Conservation (phyloP, 2,329 filamentous ascomycete genomes). For the Bipolaris oryzae region DNA sequence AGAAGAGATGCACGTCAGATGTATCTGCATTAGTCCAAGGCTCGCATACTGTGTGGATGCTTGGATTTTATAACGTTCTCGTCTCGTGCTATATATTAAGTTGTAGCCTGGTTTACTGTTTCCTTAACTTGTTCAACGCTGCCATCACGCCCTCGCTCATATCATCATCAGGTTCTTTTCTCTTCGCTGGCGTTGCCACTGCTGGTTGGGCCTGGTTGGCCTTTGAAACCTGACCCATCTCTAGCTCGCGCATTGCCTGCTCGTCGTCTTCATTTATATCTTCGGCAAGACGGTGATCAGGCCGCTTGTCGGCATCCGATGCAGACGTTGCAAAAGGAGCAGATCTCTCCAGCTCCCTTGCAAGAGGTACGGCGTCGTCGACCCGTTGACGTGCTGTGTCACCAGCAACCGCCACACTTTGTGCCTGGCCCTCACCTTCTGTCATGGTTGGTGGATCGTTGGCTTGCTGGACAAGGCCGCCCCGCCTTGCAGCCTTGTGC, state of each 20-base stretch:
- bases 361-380: constrained; percentile 40
- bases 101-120: constrained; percentile 26
- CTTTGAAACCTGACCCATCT: constrained; percentile 18
- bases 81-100: neutral
- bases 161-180: constrained; percentile 51
- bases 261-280: constrained; percentile 53
- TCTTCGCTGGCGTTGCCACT: constrained; percentile 34
- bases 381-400: constrained; percentile 37
- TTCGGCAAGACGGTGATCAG: constrained; percentile 44
- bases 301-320: constrained; percentile 47
- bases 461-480: constrained; percentile 48
- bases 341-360: constrained; percentile 29
- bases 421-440: constrained; percentile 27
- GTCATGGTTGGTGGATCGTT: constrained; percentile 31
- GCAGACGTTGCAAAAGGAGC: constrained; percentile 20
- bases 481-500: constrained; percentile 68
- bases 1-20: neutral
- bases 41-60: neutral
- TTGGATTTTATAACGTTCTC: neutral
- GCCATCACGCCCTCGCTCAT: constrained; percentile 64
- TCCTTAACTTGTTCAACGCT: constrained; percentile 62
- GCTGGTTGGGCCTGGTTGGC: constrained; percentile 30
- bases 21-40: neutral
- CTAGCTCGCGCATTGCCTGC: constrained; percentile 51
- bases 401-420: constrained; percentile 20